These are phyloP conservation scores for Alternaria rosae DNA, from an alignment of 2,329 filamentous ascomycete genomes.

Conservation along the genomic window DNA sequence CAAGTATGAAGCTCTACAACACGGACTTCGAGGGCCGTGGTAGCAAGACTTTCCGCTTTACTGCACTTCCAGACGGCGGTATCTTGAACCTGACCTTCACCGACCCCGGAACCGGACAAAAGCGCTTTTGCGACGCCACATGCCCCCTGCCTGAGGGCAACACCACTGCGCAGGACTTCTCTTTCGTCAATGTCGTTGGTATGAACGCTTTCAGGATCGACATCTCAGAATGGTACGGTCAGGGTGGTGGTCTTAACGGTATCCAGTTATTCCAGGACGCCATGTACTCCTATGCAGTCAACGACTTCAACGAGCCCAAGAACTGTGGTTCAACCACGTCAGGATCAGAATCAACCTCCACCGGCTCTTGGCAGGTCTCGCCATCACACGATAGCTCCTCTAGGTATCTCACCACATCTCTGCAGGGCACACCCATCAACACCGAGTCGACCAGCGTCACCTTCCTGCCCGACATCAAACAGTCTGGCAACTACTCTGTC, in stretches of 20 bases:
- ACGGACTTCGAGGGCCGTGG: constrained; percentile 83
- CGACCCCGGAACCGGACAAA: constrained; percentile 71
- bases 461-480: constrained; percentile 82
- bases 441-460: constrained; percentile 72
- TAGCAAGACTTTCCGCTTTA: constrained; percentile 87
- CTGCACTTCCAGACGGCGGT: constrained; percentile 82
- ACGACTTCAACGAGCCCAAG: constrained; percentile 85
- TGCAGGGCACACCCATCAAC: constrained; percentile 64
- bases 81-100: constrained; percentile 97
- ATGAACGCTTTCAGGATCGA: constrained; percentile 89
- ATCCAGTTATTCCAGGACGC: constrained; percentile 88
- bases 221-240: constrained; percentile 85
- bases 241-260: constrained; percentile 82
- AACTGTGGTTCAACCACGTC: constrained; percentile 74
- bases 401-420: constrained; percentile 75
- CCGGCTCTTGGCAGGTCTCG: constrained; percentile 76
- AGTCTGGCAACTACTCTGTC: constrained; percentile 91
- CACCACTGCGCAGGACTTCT: constrained; percentile 82
- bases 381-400: constrained; percentile 74
- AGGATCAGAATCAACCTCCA: constrained; percentile 64
- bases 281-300: constrained; percentile 84
- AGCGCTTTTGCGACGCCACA: constrained; percentile 76
- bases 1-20: constrained; percentile 87
- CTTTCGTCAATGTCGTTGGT: constrained; percentile 88
- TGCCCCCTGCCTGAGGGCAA: constrained; percentile 82